Conservation (phyloP, 73 alveolate species). For the Stentor roeselii region DNA sequence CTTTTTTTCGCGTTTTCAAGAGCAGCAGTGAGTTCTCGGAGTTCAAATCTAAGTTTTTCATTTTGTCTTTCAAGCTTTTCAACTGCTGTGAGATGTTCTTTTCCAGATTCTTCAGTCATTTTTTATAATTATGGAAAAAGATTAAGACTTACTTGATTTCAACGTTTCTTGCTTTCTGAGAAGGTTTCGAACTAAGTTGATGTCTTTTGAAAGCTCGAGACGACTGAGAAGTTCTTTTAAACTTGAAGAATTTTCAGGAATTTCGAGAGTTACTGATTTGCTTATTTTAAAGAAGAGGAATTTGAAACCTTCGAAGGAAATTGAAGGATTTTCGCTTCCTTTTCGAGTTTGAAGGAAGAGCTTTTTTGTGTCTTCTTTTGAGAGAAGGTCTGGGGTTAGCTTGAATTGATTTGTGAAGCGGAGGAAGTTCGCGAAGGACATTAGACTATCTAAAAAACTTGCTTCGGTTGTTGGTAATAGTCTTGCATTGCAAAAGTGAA, state of each 20-base stretch:
- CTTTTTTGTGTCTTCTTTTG: background rate
- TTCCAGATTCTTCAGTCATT: background rate
- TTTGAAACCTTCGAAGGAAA: background rate
- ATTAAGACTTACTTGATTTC: too few relatives aligned
- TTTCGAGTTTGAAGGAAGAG: too few relatives aligned
- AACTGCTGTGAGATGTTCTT: constrained; percentile 1
- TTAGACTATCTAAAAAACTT: background rate
- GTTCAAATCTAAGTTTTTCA: constrained; percentile 21
- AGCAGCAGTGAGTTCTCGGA: constrained; percentile 10
- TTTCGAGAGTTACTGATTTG: background rate
- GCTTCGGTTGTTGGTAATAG: background rate
- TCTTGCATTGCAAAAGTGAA: background rate
- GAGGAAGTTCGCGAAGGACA: background rate
- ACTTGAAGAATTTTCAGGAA: background rate
- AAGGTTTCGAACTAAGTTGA: background rate
- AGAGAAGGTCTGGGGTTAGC: background rate
- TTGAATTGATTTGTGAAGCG: background rate
- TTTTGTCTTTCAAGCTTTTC: constrained; percentile 21
- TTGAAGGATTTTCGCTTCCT: background rate
- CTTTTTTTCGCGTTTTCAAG: background rate
- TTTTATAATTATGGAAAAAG: too few relatives aligned
- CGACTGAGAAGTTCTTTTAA: background rate
- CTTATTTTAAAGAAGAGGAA: background rate
- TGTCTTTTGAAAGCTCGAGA: background rate
- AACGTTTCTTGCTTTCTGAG: background rate